phyloP scores from a whole-genome alignment of 495 filamentous ascomycete genomes.

The Podospora australis region DNA sequence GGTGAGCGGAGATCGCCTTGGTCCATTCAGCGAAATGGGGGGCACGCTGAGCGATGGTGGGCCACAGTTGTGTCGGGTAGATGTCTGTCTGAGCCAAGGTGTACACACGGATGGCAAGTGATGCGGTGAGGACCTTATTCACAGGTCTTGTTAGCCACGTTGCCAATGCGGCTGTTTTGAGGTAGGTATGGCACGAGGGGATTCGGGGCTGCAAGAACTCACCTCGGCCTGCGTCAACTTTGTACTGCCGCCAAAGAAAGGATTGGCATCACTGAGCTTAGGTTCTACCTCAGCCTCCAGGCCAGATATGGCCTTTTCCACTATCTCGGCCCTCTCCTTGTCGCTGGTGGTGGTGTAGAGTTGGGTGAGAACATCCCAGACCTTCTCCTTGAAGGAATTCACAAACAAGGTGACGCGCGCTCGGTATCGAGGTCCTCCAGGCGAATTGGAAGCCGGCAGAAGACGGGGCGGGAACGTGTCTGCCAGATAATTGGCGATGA shows the following conservation, averaged over 20 bases:
- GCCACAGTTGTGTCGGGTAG: constrained; percentile 43
- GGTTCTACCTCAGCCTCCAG: constrained; percentile 72
- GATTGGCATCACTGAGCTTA: constrained; percentile 55
- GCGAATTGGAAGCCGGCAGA: constrained; percentile 39
- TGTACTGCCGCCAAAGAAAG: constrained; percentile 76
- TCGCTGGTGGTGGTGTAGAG: constrained; percentile 33
- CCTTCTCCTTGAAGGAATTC: constrained; percentile 65
- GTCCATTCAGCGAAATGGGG: constrained; percentile 66
- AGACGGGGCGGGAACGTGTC: constrained; percentile 45
- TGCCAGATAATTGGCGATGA: constrained; percentile 71
- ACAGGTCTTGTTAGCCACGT: not conserved
- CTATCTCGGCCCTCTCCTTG: constrained; percentile 32
- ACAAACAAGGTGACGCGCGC: constrained; percentile 70
- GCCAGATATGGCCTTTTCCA: constrained; percentile 42
- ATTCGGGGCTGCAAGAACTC: constrained; percentile 12
- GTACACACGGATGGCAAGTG: constrained; percentile 58
- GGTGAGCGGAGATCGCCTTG: constrained; percentile 51
- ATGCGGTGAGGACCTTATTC: constrained; percentile 54
- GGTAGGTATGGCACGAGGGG: not conserved
- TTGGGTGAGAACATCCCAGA: constrained; percentile 40
- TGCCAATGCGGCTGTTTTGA: not conserved
- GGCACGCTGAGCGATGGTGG: constrained; percentile 43
- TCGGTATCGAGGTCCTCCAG: constrained; percentile 45
- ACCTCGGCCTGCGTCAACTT: constrained; percentile 76
- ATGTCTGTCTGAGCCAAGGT: constrained; percentile 45